Evolutionary conservation across 2,329 filamentous ascomycete species (phyloP).

Genomic region (Fusarium clavum): DNA sequence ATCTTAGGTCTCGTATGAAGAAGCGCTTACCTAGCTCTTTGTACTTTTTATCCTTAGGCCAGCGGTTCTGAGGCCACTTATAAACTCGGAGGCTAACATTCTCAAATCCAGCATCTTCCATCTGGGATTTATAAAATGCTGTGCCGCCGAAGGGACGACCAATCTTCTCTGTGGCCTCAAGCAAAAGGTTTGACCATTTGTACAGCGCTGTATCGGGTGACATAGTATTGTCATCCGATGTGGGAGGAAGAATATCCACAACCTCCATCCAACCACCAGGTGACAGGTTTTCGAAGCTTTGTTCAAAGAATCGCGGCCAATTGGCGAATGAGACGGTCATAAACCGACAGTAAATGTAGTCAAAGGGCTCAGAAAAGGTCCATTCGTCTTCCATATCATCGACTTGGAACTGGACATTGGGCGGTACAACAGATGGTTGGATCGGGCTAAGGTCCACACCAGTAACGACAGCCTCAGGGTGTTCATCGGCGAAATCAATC

Average conservation of each 20-base stretch:
- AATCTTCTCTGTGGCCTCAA: conserved; percentile 42
- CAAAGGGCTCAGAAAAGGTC: conserved; percentile 38
- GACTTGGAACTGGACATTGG: conserved; percentile 42
- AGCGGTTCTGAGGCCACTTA: conserved; percentile 61
- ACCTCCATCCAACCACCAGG: conserved; percentile 44
- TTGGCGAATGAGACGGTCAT: conserved; percentile 37
- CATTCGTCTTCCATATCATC: conserved; percentile 44
- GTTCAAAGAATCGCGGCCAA: conserved; percentile 37
- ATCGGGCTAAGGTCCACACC: conserved; percentile 40
- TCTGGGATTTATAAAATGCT: conserved; percentile 41
- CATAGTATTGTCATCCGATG: conserved; percentile 16
- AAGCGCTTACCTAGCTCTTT: conserved; percentile 58
- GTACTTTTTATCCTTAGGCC: conserved; percentile 60
- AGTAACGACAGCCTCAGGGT: conserved; percentile 24
- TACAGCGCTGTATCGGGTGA: conserved; percentile 31
- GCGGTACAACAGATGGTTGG: conserved; percentile 36
- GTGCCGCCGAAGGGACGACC: conserved; percentile 45
- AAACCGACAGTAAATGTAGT: conserved; percentile 41
- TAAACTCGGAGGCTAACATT: conserved; percentile 59
- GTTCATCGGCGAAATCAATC: conserved; percentile 42
- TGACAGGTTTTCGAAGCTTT: conserved; percentile 32
- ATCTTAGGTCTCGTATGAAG: rapidly evolving
- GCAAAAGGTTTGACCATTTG: conserved; percentile 41
- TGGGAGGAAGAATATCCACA: conserved; percentile 28
- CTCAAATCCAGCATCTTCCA: conserved; percentile 62